These are phyloP conservation scores for Eleusine coracana DNA, from an alignment of 176 grass and related monocot species.

Conservation along the genomic window DNA sequence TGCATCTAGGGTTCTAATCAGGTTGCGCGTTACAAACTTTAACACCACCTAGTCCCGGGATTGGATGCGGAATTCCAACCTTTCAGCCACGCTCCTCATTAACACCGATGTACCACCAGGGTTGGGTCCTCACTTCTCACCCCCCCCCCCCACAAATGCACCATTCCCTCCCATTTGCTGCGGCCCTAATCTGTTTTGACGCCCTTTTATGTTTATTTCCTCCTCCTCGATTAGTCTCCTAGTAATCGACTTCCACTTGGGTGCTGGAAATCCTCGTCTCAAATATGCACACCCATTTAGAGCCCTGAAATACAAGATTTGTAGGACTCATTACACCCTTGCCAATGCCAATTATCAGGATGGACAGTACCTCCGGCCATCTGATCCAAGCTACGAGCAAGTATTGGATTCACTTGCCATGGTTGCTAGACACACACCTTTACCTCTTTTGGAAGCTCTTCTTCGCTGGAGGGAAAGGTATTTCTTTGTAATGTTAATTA, in stretches of 20 bases:
- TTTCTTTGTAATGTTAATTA: constrained; percentile 6
- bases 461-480: constrained; percentile 99
- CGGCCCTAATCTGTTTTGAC: neutral
- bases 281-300: neutral
- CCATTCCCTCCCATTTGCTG: neutral
- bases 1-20: constrained; percentile 6
- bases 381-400: constrained; percentile 97
- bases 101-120: neutral
- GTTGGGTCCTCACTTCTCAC: neutral
- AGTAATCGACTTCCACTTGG: neutral
- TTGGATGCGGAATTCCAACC: neutral
- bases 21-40: neutral
- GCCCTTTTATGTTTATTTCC: neutral
- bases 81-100: neutral
- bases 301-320: neutral
- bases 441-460: constrained; percentile 97
- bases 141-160: too few species aligned
- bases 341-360: constrained; percentile 48
- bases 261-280: neutral
- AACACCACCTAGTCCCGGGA: neutral
- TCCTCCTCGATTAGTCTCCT: neutral
- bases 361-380: constrained; percentile 88
- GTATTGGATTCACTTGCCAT: constrained; percentile 97
- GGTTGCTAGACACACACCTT: constrained; percentile 93
- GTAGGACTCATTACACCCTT: neutral